Base-by-base conservation (phyloP, 495 filamentous ascomycete species). In the Neohortaea acidophila region DNA sequence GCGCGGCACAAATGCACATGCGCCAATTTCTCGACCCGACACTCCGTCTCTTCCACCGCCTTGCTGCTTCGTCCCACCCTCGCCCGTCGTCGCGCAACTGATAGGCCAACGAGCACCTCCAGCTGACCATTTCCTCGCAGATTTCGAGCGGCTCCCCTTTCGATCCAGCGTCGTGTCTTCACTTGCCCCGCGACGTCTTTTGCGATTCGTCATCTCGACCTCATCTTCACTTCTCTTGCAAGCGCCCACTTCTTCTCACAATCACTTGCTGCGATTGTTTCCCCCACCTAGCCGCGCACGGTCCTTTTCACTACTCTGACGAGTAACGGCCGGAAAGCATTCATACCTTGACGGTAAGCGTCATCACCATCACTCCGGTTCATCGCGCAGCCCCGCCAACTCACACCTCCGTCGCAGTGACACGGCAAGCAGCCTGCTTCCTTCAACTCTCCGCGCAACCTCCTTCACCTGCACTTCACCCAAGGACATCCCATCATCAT, bases 251-350 rank as follows among this genome's bases (percentile, higher is more conserved):
- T 3, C 17, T 21, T 13, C 15, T 34, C 32, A 34, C 32, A 7
- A 34, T 10, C 32, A 20, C 32, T 19, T 34, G 17, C n/a, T n/a
- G n/a, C n/a, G n/a, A n/a, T n/a, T n/a, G n/a, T n/a, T n/a, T n/a
- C n/a, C n/a, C n/a, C n/a, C n/a, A n/a, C n/a, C n/a, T n/a, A n/a
- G n/a, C n/a, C n/a, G n/a, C n/a, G n/a, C n/a, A n/a, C n/a, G n/a
- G n/a, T n/a, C n/a, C n/a, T n/a, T n/a, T n/a, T n/a, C n/a, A n/a
- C n/a, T n/a, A n/a, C n/a, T n/a, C n/a, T 27, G n/a, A 44, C 44
- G 44, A 47, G 2, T 44, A 35, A 48, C 45, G 45, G 45, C 45
- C 41, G 45, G 36, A 32, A 40, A 48, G 45, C 45, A 48, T 48
- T 5, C 25, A 9, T 15, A 21, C 17, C 5, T 15, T 8, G 3